Percentiles rank a stretch among this genome's conserved stretches.
These are phyloP conservation scores for Trypanosoma cruzi DNA, from an alignment of 208 protist genomes.

Conservation along the genomic window DNA sequence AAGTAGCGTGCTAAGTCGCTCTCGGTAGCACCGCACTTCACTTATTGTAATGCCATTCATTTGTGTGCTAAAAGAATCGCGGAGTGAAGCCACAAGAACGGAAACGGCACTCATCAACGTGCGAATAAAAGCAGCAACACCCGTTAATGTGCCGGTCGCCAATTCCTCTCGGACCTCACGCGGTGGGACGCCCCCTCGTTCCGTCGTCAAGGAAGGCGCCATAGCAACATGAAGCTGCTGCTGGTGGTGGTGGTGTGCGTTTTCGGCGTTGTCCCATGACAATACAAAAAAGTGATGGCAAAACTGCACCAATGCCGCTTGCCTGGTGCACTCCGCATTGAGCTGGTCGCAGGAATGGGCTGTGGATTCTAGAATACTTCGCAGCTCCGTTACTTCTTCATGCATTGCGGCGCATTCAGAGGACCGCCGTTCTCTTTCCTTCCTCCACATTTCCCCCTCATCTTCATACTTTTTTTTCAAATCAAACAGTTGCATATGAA, in stretches of 20 bases:
- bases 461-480: constrained; percentile 54
- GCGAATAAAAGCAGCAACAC: constrained; percentile 26
- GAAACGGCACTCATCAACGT: constrained; percentile 59
- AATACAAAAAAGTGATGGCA: constrained; percentile 54
- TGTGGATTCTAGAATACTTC: constrained; percentile 33
- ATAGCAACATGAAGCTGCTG: constrained; percentile 5
- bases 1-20: constrained; percentile 54
- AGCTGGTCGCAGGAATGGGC: constrained; percentile 44
- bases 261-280: constrained; percentile 10
- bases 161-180: constrained; percentile 24
- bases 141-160: constrained; percentile 23
- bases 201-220: constrained; percentile 5
- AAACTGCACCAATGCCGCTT: constrained; percentile 58
- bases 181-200: constrained; percentile 1
- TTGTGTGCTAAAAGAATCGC: constrained; percentile 41
- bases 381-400: constrained; percentile 46
- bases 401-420: constrained; percentile 26
- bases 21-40: constrained; percentile 51
- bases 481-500: constrained; percentile 71
- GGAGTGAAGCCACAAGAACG: constrained; percentile 58
- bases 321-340: constrained; percentile 38
- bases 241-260: no score
- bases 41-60: constrained; percentile 42
- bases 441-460: constrained; percentile 21
- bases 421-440: constrained; percentile 9